These are phyloP conservation scores for Teratosphaeria viscida DNA, from an alignment of 2,329 filamentous ascomycete genomes.

Conservation along the genomic window DNA sequence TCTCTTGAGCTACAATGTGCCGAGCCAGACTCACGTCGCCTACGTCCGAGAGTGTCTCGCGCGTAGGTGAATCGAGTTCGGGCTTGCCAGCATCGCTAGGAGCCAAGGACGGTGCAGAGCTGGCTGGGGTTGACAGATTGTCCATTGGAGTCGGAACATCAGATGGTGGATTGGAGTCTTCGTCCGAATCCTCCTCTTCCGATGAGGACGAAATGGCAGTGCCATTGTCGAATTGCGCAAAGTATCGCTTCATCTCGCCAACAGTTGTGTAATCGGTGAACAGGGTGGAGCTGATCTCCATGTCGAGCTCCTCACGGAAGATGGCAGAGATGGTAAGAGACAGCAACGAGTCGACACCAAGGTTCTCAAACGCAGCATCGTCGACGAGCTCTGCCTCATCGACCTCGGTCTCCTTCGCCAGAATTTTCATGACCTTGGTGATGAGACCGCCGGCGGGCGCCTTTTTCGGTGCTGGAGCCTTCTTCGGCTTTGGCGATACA, in stretches of 20 bases:
- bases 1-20: slow-evolving; percentile 43
- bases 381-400: slow-evolving; percentile 49
- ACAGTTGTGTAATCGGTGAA: slow-evolving; percentile 52
- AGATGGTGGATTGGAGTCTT: slow-evolving; percentile 32
- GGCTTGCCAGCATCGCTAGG: slow-evolving; percentile 32
- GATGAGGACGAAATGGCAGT: slow-evolving; percentile 19
- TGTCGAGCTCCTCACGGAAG: slow-evolving; percentile 50
- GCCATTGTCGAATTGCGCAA: slow-evolving; percentile 37
- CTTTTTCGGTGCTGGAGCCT: slow-evolving; percentile 38
- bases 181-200: slow-evolving; percentile 26
- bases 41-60: slow-evolving; percentile 25
- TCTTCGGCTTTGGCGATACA: slow-evolving; percentile 26
- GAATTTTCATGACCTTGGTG: slow-evolving; percentile 51
- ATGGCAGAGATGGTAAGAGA: slow-evolving; percentile 51
- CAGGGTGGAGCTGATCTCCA: slow-evolving; percentile 48
- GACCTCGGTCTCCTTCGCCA: slow-evolving; percentile 55
- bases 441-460: slow-evolving; percentile 37
- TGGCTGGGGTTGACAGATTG: slow-evolving; percentile 38
- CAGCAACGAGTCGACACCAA: slow-evolving; percentile 52
- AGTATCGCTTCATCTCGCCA: slow-evolving; percentile 49
- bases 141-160: slow-evolving; percentile 33
- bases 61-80: slow-evolving; percentile 23
- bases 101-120: slow-evolving; percentile 36
- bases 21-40: slow-evolving; percentile 37
- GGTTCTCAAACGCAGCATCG: slow-evolving; percentile 50